Evolutionary conservation across 2,329 filamentous ascomycete species (phyloP), one percentile per base, ranked within the genome.

Genomic region (Exophiala bonariae): DNA sequence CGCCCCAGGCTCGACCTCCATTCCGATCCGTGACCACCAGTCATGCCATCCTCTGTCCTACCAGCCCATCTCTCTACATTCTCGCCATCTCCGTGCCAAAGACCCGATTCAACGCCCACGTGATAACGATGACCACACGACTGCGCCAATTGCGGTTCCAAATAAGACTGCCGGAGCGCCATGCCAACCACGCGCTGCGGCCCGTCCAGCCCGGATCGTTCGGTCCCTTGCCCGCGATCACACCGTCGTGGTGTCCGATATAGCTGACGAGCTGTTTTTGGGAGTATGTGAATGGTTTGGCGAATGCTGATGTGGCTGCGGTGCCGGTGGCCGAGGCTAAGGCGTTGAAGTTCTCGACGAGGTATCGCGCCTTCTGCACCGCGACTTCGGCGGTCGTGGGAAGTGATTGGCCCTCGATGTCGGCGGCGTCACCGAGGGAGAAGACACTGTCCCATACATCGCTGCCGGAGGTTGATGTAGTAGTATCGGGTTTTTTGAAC

Each of bases 121-220:
- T 64, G 16, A 67, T 51, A 8, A 59, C 47, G 20, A 68, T 67
- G 60, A 64, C 63, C 6, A 63, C 38, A 42, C 54, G 59, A 42
- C 54, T 57, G 30, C 62, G 56, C 66, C 61, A 65, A 52, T 58
- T 66, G 49, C 61, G 60, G 33, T 59, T 63, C 66, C 64, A 69
- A 42, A 58, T 64, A 50, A 66, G 56, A 49, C 60, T 66, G 1
- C 67, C 67, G 37, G 62, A 65, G 38, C 70, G 59, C 71, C 71
- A 74, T 0, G 70, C 70, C 30, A 73, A 28, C 71, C 71, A 74
- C 3, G 71, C 71, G 17, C 59, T 57, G 7, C 62, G 50, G 0
- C 70, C 71, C 6, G 68, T 73, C 66, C 67, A 73, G 18, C 52
- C 55, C 16, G 53, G 44, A 19, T 47, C 18, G 19, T 54, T 47